phyloP scores from a whole-genome alignment of 2,329 filamentous ascomycete genomes.

The Harringtonia lauricola region DNA sequence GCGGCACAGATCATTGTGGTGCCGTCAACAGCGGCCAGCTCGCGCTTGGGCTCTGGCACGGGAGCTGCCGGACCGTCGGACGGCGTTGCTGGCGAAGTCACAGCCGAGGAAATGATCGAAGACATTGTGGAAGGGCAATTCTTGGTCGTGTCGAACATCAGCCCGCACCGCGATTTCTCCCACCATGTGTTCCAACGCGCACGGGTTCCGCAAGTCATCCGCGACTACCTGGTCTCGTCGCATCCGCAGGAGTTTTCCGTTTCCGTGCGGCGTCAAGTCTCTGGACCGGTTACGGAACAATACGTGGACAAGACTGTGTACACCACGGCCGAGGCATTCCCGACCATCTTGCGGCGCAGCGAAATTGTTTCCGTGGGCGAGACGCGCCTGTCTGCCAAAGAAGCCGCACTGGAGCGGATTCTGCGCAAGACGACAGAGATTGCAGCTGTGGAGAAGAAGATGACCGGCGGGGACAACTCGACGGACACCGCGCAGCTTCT shows the following conservation, averaged over 20 bases:
- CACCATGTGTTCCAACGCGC: conserved; percentile 82
- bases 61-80: not conserved
- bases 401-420: conserved; percentile 85
- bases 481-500: conserved; percentile 57
- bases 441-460: conserved; percentile 60
- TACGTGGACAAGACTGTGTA: conserved; percentile 77
- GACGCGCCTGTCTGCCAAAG: conserved; percentile 58
- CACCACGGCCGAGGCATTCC: conserved; percentile 75
- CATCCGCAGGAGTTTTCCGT: conserved; percentile 70
- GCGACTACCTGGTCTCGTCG: conserved; percentile 77
- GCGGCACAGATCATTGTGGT: conserved; percentile 60
- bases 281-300: conserved; percentile 59
- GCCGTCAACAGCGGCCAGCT: conserved; percentile 1
- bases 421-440: conserved; percentile 86
- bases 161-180: conserved; percentile 66
- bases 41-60: conserved; percentile 4
- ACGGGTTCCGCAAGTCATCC: conserved; percentile 69
- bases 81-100: not conserved
- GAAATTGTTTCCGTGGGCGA: conserved; percentile 66
- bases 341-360: conserved; percentile 78
- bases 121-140: conserved; percentile 80
- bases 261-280: conserved; percentile 59
- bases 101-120: conserved; percentile 47
- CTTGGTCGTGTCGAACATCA: conserved; percentile 70
- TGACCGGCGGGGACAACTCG: conserved; percentile 52